These are phyloP conservation scores for Geotrichum phurueaensis DNA, from an alignment of 1,139 yeast species.

Conservation along the genomic window DNA sequence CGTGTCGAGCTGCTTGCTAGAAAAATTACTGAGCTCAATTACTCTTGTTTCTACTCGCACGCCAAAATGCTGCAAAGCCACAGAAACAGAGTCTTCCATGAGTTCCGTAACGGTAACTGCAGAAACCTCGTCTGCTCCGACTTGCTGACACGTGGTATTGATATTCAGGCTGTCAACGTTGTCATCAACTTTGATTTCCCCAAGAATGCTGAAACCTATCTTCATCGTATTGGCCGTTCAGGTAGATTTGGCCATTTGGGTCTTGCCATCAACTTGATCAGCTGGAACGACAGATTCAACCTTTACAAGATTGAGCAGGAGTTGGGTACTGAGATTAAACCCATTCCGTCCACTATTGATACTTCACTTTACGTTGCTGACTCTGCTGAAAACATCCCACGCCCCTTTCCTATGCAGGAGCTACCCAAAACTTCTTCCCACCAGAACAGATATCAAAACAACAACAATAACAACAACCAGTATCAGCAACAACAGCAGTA, in stretches of 20 bases:
- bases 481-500: neutral
- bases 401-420: slow-evolving; percentile 74
- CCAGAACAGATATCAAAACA: slow-evolving; percentile 20
- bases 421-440: slow-evolving; percentile 42
- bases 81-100: slow-evolving; percentile 96
- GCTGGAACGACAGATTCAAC: slow-evolving; percentile 94
- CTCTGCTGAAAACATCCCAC: slow-evolving; percentile 69
- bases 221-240: slow-evolving; percentile 98
- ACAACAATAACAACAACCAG: neutral
- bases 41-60: slow-evolving; percentile 94
- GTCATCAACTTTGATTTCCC: slow-evolving; percentile 98
- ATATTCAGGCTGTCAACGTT: slow-evolving; percentile 97
- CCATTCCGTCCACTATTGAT: slow-evolving; percentile 89
- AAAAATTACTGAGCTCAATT: slow-evolving; percentile 92
- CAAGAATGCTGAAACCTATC: slow-evolving; percentile 92
- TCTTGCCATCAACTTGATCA: slow-evolving; percentile 90
- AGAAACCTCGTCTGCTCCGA: slow-evolving; percentile 96
- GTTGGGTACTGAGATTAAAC: slow-evolving; percentile 94
- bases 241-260: slow-evolving; percentile 99
- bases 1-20: slow-evolving; percentile 94
- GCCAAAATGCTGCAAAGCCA: slow-evolving; percentile 98
- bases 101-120: slow-evolving; percentile 96
- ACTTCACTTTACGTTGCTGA: slow-evolving; percentile 84
- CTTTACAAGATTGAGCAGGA: slow-evolving; percentile 95
- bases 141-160: slow-evolving; percentile 95